Base-by-base conservation (phyloP, 2,329 filamentous ascomycete genomes). In the Botrytis medusae region DNA sequence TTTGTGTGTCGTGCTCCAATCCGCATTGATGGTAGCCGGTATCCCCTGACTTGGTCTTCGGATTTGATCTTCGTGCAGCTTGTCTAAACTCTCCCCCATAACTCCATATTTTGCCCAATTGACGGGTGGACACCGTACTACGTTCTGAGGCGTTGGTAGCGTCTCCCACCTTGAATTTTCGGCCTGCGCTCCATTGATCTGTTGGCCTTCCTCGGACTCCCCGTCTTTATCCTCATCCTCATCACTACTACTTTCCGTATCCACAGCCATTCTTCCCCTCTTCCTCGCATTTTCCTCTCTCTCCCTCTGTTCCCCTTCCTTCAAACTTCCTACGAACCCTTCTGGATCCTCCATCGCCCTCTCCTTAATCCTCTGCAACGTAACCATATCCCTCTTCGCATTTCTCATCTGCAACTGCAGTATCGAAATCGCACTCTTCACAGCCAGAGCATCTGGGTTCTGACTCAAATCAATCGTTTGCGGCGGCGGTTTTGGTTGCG, bases 101-200 rank as follows among this genome's bases (percentile, higher is more conserved):
- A 98, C 87, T 78, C 93, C 93, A 82, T 98, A 98, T 80, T 97
- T 95, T 20, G 91, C 89, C 95, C 95, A 98, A 84, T 98, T 97
- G 79, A 98, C 91, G 14, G 93, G 92, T 14, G 95, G 95, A 83
- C 91, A 94, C 59, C 95, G 90, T 40, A 97, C 91, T 0, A 98
- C 85, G 77, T 92, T 92, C 82, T 98, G 95, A 10, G 93, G 90
- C 22, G 87, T 87, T 0, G 95, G 95, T 22, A 98, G 87, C 29
- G 84, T 84, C 3, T 88, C 85, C 84, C 94, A 94, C 34, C 77
- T 79, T 72, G 77, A 62, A 46, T 59, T 37, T 20, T 32, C n/a
- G 5, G 60, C 40, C 25, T 29, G 29, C 14, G 62, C 46, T 42
- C 37, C 60, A 46, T 25, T 64, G 57, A 48, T 59, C 71, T 73